Conservation (phyloP, 768 basidiomycete genomes). For the Kwoniella europaea region DNA sequence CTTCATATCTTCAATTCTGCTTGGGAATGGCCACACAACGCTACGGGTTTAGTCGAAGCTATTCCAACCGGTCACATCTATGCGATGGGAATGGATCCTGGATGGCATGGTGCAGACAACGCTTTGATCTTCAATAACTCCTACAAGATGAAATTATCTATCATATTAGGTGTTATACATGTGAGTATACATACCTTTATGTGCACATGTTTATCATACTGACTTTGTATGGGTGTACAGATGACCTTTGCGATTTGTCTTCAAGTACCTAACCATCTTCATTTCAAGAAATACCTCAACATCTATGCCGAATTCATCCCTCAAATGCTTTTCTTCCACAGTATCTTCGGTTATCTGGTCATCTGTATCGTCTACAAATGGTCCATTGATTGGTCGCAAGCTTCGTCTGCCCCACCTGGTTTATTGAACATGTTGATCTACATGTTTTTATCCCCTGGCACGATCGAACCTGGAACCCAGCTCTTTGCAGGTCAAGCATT, state of each 20-base stretch:
- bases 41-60: conserved; percentile 63
- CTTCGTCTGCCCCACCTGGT: conserved; percentile 76
- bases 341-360: conserved; percentile 95
- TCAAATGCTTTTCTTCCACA: conserved; percentile 95
- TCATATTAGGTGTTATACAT: conserved; percentile 93
- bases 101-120: conserved; percentile 93
- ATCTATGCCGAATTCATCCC: conserved; percentile 96
- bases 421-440: conserved; percentile 80
- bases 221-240: conserved; percentile 60
- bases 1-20: conserved; percentile 85
- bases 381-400: conserved; percentile 85
- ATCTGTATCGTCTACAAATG: conserved; percentile 97
- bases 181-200: conserved; percentile 62
- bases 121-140: conserved; percentile 92
- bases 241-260: conserved; percentile 98
- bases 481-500: conserved; percentile 86
- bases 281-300: conserved; percentile 82
- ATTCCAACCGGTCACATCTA: conserved; percentile 73
- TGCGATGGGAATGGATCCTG: conserved; percentile 91
- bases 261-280: conserved; percentile 92
- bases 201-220: not conserved
- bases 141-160: conserved; percentile 99
- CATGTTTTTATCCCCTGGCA: conserved; percentile 93
- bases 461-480: conserved; percentile 69
- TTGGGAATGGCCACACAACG: conserved; percentile 75